phyloP scores from a whole-genome alignment of 2,329 filamentous ascomycete species.

The Sphaerostilbella broomeana region DNA sequence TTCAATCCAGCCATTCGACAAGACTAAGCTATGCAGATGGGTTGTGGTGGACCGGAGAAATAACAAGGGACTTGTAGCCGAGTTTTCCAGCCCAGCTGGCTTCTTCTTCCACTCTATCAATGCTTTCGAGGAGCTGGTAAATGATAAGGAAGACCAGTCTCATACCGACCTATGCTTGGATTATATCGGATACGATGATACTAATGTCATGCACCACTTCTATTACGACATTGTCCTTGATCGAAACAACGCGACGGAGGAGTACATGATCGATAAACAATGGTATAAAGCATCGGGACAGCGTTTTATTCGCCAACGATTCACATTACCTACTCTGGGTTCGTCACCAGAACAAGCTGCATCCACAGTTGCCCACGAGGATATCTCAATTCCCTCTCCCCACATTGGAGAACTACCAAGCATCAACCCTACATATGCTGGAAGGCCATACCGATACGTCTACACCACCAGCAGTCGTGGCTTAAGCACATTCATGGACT shows the following conservation, averaged over 20 bases:
- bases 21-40: slow-evolving; percentile 55
- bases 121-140: slow-evolving; percentile 56
- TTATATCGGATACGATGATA: slow-evolving; percentile 54
- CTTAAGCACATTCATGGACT: slow-evolving; percentile 54
- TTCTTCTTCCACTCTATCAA: slow-evolving; percentile 81
- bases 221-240: slow-evolving; percentile 64
- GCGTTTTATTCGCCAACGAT: slow-evolving; percentile 38
- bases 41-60: slow-evolving; percentile 63
- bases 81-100: slow-evolving; percentile 59
- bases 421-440: slow-evolving; percentile 53
- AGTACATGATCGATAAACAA: slow-evolving; percentile 37
- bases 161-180: slow-evolving; percentile 56
- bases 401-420: slow-evolving; percentile 58
- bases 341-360: slow-evolving; percentile 13
- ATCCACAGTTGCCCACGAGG: slow-evolving; percentile 24
- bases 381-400: slow-evolving; percentile 43
- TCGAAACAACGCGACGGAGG: slow-evolving; percentile 38
- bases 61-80: slow-evolving; percentile 58
- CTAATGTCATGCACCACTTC: slow-evolving; percentile 58
- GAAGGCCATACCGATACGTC: slow-evolving; percentile 50
- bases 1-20: slow-evolving; percentile 57
- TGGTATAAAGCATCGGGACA: slow-evolving; percentile 30
- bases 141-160: slow-evolving; percentile 27
- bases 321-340: slow-evolving; percentile 27
- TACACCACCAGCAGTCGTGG: slow-evolving; percentile 53